Evolutionary conservation across 2,329 filamentous ascomycete species (phyloP), one percentile per base, ranked within the genome.

Genomic region (Daldinia sp.): DNA sequence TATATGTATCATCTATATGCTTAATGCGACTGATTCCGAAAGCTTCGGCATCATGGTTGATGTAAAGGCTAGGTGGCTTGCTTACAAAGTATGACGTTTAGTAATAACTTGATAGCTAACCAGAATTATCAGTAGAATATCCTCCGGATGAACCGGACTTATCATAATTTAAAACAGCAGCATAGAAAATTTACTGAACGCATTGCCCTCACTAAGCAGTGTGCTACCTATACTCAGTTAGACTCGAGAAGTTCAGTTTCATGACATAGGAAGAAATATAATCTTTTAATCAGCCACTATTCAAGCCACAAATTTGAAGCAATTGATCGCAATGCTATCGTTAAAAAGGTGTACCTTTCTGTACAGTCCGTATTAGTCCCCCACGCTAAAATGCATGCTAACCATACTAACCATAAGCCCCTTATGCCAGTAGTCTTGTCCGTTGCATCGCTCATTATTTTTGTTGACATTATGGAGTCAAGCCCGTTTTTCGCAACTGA

Each of bases 351-450:
- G 13, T 42, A n/a, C 39, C 39, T 20, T 42, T 20, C 13, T 23
- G 9, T 54, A 20, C 9, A 20, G 9, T 3, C 33, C n/a, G 30
- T 54, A 54, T 54, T 37, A 54, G 46, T 26, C 26, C 46, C 46
- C 26, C 26, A 28, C 46, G 46, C 46, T 51, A 51, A 51, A 33
- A 51, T 33, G 28, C 46, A 51, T 33, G 33, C 46, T 23, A 33
- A 51, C 30, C 46, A 51, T 33, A 51, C 46, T 51, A 51, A 51
- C 46, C 46, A n/a, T 7, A 26, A 54, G 51, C 51, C 33, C 51
- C 20, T 54, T 35, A 23, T 26, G 33, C 30, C 10, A 54, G 20
- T 18, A 54, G n/a, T 54, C 30, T 54, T 54, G 10, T 26, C 51
- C 28, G n/a, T 54, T 37, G 33, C 33, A 54, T 54, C 46, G 51